Evolutionary conservation across 2,329 filamentous ascomycete species (phyloP).

Genomic region (Curvularia sp.): DNA sequence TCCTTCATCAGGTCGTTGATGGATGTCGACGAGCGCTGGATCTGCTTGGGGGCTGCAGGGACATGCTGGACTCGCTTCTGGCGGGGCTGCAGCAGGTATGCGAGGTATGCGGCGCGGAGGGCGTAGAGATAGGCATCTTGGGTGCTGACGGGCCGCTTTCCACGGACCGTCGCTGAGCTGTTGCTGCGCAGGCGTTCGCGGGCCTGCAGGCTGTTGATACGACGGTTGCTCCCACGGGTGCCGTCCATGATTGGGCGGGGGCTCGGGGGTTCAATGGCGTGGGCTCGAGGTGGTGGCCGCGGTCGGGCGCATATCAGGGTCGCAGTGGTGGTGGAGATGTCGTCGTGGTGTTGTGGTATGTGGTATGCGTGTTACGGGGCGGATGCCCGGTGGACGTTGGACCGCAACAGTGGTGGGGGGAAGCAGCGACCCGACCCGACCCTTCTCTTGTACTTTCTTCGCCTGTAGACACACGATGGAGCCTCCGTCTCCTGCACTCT

Average conservation of each 20-base stretch:
- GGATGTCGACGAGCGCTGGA: constrained; percentile 73
- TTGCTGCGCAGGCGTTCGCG: constrained; percentile 51
- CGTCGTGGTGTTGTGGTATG: background rate
- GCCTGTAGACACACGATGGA: constrained; percentile 4
- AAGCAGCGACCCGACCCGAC: constrained; percentile 6
- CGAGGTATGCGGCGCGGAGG: constrained; percentile 86
- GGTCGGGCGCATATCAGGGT: constrained; percentile 38
- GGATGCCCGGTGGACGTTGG: constrained; percentile 28
- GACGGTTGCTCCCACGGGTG: constrained; percentile 45
- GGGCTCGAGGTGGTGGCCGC: constrained; percentile 17
- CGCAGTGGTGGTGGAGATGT: constrained; percentile 15
- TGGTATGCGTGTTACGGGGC: constrained; percentile 21
- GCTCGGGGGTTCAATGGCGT: constrained; percentile 27
- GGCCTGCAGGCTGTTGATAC: constrained; percentile 54
- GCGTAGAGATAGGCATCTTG: constrained; percentile 93
- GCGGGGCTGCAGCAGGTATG: constrained; percentile 91
- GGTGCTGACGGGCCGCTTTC: constrained; percentile 52
- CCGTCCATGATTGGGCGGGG: constrained; percentile 37
- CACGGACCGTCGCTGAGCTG: constrained; percentile 44
- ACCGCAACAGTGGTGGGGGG: constrained; percentile 3
- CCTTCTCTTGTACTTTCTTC: constrained; percentile 23
- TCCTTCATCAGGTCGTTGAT: constrained; percentile 89
- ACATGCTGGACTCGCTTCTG: constrained; percentile 90
- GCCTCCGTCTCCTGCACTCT: background rate
- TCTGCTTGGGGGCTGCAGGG: constrained; percentile 62